Evolutionary conservation across 2,329 filamentous ascomycete genomes (phyloP), one percentile per base, ranked within the genome.

Genomic region (Arthrobotrys musiformis): DNA sequence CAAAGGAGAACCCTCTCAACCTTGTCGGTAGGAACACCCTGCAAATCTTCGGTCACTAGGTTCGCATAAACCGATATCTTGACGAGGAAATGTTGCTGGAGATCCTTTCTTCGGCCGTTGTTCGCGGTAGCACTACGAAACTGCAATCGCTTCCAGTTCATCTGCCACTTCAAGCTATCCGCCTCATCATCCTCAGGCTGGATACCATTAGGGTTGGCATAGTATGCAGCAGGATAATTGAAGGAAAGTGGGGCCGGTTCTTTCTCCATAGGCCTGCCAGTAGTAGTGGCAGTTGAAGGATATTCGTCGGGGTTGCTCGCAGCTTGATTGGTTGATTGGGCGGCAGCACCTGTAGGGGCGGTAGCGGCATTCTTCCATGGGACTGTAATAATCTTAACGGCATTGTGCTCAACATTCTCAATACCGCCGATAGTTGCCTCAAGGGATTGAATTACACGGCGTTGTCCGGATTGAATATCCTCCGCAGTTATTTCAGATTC

Each of bases 111-210:
- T 76, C 94, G 90, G 9, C 94, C 94, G 82, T 98, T 98, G 85
- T 98, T 98, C 70, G 94, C 94, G 7, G 94, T 98, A 17, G 94
- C 94, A 83, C 94, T 97, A 81, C 94, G 88, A 82, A 98, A 98
- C 81, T 98, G 94, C 78, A 98, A 85, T 72, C 94, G 89, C 81
- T 95, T 93, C 93, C 94, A 98, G 54, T 93, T 93, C 79, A 98
- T 94, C 3, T 94, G 94, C 81, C 97, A 97, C 50, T 92, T 93
- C 15, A 93, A 92, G 79, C 92, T 94, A 79, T 97, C 94, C 5
- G 92, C 91, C 67, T 94, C 92, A 37, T 96, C 88, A 79, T 89
- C 86, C 85, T 93, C 85, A 28, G 72, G 72, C 19, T 66, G 72
- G 19, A 76, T 76, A 24, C 72, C 72, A 54, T 68, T 69, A 15